Evolutionary conservation across 371 early-diverging fungal genomes (phyloP).

Genomic region (Mortierella polycephala): DNA sequence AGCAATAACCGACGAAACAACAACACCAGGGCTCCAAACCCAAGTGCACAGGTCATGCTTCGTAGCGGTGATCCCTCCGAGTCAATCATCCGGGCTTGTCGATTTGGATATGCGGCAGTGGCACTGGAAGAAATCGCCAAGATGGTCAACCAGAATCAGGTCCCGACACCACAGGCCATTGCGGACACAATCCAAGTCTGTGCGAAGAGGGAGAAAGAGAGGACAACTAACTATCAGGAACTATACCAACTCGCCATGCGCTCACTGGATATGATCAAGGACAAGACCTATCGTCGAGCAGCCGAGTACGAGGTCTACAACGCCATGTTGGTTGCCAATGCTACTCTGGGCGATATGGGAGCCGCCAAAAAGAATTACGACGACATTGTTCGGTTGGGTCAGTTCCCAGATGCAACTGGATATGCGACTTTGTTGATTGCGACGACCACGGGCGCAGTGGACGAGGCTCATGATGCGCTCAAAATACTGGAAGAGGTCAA

Average conservation of each 20-base stretch:
- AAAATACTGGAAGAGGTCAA: constrained; percentile 68
- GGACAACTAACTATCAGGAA: constrained; percentile 39
- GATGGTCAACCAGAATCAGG: constrained; percentile 36
- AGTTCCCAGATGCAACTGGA: constrained; percentile 43
- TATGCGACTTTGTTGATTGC: constrained; percentile 50
- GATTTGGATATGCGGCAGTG: constrained; percentile 41
- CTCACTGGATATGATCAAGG: constrained; percentile 29
- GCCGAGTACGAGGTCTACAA: constrained; percentile 56
- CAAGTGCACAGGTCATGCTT: constrained; percentile 18
- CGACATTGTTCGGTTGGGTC: constrained; percentile 54
- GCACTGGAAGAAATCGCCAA: constrained; percentile 39
- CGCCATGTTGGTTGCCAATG: constrained; percentile 66
- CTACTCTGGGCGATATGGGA: constrained; percentile 56
- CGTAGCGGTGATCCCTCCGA: constrained; percentile 41
- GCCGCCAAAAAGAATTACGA: constrained; percentile 61
- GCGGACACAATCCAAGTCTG: constrained; percentile 52
- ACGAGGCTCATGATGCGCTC: constrained; percentile 67
- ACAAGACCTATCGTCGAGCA: constrained; percentile 25
- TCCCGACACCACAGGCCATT: constrained; percentile 42
- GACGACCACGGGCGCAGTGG: constrained; percentile 59
- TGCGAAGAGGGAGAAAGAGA: constrained; percentile 45
- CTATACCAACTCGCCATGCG: constrained; percentile 31
- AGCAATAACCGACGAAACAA: constrained; percentile 8
- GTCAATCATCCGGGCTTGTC: constrained; percentile 40
- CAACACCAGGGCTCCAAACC: constrained; percentile 5